Evolutionary conservation across 2,329 filamentous ascomycete species (phyloP), one percentile per base, ranked within the genome.

Genomic region (Paramyrothecium roridum): DNA sequence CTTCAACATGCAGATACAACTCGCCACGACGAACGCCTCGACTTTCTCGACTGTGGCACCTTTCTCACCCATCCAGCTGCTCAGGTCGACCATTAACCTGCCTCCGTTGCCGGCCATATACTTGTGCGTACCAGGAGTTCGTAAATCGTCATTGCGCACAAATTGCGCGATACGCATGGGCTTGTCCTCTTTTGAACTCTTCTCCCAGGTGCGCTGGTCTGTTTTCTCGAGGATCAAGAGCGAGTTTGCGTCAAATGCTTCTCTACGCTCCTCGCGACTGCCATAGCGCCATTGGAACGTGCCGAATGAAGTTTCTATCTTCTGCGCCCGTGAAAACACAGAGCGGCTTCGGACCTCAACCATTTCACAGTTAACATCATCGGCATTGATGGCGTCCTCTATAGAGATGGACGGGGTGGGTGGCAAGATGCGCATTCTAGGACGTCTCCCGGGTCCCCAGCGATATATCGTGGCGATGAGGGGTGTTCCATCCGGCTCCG

Each of bases 391-490:
- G 30, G 62, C 62, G 8, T 60, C 54, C 22, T 61, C 59, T 11
- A 63, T 57, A 2, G 62, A 54, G 17, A 55, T 46, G n/a, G 46
- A 37, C 8, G 53, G 43, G 8, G 54, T 21, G 12, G 19, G 8
- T 2, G 52, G 55, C 19, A 60, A 45, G 17, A 62, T 57, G 21
- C 58, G 50, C 54, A 64, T 63, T 45, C 52, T 56, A 33, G 62
- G 61, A 19, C 20, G 53, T 19, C 62, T 50, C 7, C 58, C 58
- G 1, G 61, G 62, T 17, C 62, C 61, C 33, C 55, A 54, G 51
- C 60, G 61, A 51, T 64, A 64, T 50, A 62, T 59, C 50, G 62
- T 64, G 16, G 62, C 57, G 26, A 64, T 61, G 34, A 63, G 47
- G 20, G 61, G 48, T 26, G 47, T 54, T 6, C 37, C 37, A 13